Evolutionary conservation across 1,139 yeast species (phyloP), one percentile per base, ranked within the genome.

Genomic region (Saccharomyces hybrid): DNA sequence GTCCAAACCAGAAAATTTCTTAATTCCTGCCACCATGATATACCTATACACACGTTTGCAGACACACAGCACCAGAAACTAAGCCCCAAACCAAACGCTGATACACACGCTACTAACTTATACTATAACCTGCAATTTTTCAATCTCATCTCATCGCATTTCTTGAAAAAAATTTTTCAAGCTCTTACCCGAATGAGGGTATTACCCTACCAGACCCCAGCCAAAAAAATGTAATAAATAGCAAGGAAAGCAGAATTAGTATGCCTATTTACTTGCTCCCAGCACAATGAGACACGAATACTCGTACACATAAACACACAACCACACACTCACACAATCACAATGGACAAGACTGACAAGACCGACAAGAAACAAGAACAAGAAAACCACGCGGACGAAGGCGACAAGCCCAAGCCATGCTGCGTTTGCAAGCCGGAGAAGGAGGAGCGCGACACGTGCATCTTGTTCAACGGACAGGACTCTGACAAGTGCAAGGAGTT

Each of bases 391-490:
- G 42, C 53, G 16, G 29, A 27, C 13, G 44, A 55, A 32, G 63
- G 59, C 26, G 64, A 60, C 49, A 85, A 88, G 69, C 95, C 95
- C 61, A 93, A 91, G 75, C 97, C 99, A 57, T 93, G 99, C 73
- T 93, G 99, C 66, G 98, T 93, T 31, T 93, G 99, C 72, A 80
- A 85, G 61, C 87, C 85, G 41, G 95, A 91, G 68, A 93, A 91
- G 75, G 79, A 85, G 60, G 70, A 73, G 26, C 80, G 99, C 66
- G 99, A 93, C 67, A 90, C 90, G 65, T 93, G 99, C 69, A 75
- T 91, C 56, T 77, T 93, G 57, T 74, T 81, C 64, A 83, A 88
- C 64, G 97, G 96, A 51, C 85, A 85, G 63, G 96, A 90, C 41
- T 77, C 88, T 53, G 91, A 86, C 42, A 85, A 89, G 66, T 93